Base-by-base conservation (phyloP, 495 filamentous ascomycete genomes). In the Tricharina praecox region DNA sequence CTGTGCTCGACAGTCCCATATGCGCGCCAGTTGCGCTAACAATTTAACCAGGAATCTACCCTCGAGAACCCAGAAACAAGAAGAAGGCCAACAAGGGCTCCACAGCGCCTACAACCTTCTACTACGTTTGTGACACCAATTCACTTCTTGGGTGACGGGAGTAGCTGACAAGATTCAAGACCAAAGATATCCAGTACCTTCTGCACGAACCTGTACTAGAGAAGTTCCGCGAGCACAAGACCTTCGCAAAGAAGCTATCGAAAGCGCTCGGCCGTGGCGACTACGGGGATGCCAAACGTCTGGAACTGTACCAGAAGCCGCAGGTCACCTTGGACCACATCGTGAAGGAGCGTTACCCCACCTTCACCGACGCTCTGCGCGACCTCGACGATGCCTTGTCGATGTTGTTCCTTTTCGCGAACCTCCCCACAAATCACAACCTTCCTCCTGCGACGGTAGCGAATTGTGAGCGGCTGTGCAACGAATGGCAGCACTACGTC, bases 341-440 rank as follows among this genome's bases (percentile, higher is more conserved):
- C 56, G 84, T 97, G 58, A 87, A 92, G 59, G 90, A 96, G 70
- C 81, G 90, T 56, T 97, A 97, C 66, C 90, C 90, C 23, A 95
- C 90, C 23, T 97, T 97, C 63, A 75, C 83, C 49, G 90, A 97
- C 64, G 90, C 92, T 21, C 66, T 97, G 50, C 72, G 90, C 58
- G 90, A 97, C 58, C 78, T 97, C 23, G 90, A 97, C 59, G 90
- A 97, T 72, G 90, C 87, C 40, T 68, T 97, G 26, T 95, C 86
- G 25, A 82, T 97, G 74, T 76, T 97, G 0, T 95, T 93, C 72
- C 75, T 96, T 18, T 97, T 97, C 61, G 85, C 88, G 18, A 95
- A 86, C 62, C 76, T 97, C n/a, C 90, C 90, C 0, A 86, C 85
- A 21, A 84, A 81, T 48, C 68, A 76, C 15, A 77, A 81, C 45